These are phyloP conservation scores for Trichoderma parareesei DNA, from an alignment of 495 filamentous ascomycete genomes.

Conservation along the genomic window DNA sequence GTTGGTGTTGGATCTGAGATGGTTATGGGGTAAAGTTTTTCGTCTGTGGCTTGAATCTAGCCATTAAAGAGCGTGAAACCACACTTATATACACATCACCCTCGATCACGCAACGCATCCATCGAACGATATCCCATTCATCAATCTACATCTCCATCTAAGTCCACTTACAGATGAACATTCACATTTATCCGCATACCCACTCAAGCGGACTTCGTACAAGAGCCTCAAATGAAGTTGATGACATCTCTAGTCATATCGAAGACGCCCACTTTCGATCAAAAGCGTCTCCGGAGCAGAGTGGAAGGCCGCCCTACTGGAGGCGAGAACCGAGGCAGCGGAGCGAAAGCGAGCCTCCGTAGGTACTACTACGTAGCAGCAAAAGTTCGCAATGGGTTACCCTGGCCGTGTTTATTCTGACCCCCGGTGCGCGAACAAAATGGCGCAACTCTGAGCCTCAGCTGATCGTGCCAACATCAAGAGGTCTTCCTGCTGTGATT, in stretches of 20 bases:
- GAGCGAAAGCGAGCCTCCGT: background rate
- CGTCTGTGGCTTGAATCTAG: no score
- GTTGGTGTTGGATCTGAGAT: no score
- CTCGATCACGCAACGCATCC: background rate
- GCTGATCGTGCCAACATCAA: background rate
- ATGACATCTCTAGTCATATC: background rate
- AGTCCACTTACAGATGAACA: no score
- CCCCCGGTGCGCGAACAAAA: background rate
- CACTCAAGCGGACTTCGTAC: background rate
- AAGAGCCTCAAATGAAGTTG: background rate
- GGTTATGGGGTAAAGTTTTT: no score
- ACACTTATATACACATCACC: background rate
- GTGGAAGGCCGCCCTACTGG: background rate
- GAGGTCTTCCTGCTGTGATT: background rate
- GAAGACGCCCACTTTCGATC: background rate
- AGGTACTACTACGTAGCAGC: background rate
- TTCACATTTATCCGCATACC: background rate
- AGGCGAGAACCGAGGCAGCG: background rate
- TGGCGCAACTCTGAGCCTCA: background rate
- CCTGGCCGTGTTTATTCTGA: background rate
- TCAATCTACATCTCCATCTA: background rate
- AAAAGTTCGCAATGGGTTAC: background rate
- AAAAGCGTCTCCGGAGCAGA: background rate
- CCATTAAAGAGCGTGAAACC: no score
- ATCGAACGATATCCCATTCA: background rate